Percentiles rank a stretch among this genome's conserved stretches.
Conservation (phyloP, 2,329 filamentous ascomycete species). For the Diatrype stigma region DNA sequence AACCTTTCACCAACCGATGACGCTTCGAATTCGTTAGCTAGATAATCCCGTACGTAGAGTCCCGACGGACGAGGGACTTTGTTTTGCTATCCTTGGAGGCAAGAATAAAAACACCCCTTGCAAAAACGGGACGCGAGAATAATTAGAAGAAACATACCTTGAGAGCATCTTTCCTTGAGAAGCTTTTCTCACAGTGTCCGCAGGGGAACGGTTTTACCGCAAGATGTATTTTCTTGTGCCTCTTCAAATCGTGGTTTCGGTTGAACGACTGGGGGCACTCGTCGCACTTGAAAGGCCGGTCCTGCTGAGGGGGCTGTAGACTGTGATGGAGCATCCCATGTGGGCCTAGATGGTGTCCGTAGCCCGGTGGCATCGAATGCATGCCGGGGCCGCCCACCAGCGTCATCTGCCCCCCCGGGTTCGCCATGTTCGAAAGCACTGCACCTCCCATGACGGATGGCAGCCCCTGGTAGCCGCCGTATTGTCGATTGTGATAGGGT, state of each 20-base stretch:
- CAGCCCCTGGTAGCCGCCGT: slow-evolving; percentile 35
- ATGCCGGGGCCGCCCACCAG: slow-evolving; percentile 59
- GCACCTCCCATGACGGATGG: slow-evolving; percentile 61
- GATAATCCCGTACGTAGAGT: neutral
- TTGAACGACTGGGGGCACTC: slow-evolving; percentile 92
- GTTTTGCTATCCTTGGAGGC: neutral
- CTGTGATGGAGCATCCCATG: slow-evolving; percentile 55
- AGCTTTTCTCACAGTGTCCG: slow-evolving; percentile 88
- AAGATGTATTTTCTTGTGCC: slow-evolving; percentile 91
- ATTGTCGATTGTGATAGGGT: slow-evolving; percentile 43
- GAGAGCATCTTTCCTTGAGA: slow-evolving; percentile 91
- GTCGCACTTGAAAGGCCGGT: slow-evolving; percentile 93
- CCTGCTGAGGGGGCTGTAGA: slow-evolving; percentile 52
- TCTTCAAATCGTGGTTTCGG: slow-evolving; percentile 91
- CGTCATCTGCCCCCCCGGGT: slow-evolving; percentile 67
- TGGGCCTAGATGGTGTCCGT: slow-evolving; percentile 44
- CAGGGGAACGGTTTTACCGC: slow-evolving; percentile 96
- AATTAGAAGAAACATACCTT: slow-evolving; percentile 60
- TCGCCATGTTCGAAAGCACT: slow-evolving; percentile 75
- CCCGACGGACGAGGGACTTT: too few relatives aligned
- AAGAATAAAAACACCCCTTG: neutral
- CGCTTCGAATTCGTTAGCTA: slow-evolving; percentile 38
- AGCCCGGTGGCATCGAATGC: slow-evolving; percentile 48
- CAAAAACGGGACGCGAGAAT: neutral
- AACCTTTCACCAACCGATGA: slow-evolving; percentile 62